Evolutionary conservation across 2,329 filamentous ascomycete genomes (phyloP), one percentile per base, ranked within the genome.

Genomic region (Tolypocladium nubicola): DNA sequence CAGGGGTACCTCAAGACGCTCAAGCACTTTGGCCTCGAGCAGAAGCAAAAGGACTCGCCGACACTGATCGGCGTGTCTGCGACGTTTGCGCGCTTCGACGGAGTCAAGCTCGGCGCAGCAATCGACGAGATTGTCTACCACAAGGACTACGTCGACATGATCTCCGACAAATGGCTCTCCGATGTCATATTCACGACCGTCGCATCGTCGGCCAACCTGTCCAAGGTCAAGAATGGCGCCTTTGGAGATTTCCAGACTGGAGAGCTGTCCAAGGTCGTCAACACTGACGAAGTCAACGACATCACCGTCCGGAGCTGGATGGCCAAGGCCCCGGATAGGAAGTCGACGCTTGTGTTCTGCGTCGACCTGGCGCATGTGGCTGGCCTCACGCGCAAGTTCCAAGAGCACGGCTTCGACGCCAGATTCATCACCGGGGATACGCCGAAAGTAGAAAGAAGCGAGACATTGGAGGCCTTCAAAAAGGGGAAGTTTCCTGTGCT

Each of bases 51-150:
- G 8, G 71, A 68, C 52, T 71, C 68, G 1, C 87, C 89, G 0
- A 81, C 84, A 21, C 76, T 99, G 16, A 87, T 99, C 14, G 94
- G 94, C 6, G 92, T 99, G 3, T 97, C 93, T 11, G 94, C 94
- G 4, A 87, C 84, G 0, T 80, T 87, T 58, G 85, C 84, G 13
- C 76, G 93, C 53, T 90, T 90, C 59, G 93, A 97, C 67, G 93
- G 93, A 0, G 75, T 96, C 38, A 85, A 83, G 59, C 78, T 97
- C 1, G 92, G 92, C 1, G 79, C 86, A 14, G 92, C 88, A 38
- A 94, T 97, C 64, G 93, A 97, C 65, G 88, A 96, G 67, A 96
- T 97, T 60, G 93, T 97, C 53, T 97, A 96, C 65, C 93, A 97
- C 71, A 94, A 91, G 71, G 79, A 83, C 64, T 83, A 82, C 57